phyloP scores from a whole-genome alignment of 176 grass and related monocot genomes.

The Calamus simplicifolius region DNA sequence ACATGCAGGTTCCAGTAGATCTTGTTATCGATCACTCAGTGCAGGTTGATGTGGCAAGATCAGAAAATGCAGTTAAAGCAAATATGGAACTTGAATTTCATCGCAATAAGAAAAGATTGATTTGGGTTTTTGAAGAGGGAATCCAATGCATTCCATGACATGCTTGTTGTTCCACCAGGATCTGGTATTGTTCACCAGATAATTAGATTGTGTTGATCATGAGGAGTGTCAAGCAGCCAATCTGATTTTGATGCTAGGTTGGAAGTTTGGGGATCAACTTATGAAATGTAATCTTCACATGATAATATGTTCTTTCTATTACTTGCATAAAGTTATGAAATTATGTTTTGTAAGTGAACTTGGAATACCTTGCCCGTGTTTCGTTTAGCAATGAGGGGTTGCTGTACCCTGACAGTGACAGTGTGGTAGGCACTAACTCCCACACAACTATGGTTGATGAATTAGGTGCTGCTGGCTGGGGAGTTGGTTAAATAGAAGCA shows the following conservation, averaged over 20 bases:
- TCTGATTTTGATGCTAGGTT: background rate
- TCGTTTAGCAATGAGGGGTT: conserved; percentile 57
- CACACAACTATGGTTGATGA: conserved; percentile 98
- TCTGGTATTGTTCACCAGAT: conserved; percentile 97
- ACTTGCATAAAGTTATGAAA: no score
- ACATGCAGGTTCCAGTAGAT: conserved; percentile 90
- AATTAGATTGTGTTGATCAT: conserved; percentile 2
- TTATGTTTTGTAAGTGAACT: no score
- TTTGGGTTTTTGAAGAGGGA: conserved; percentile 96
- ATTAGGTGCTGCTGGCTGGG: conserved; percentile 93
- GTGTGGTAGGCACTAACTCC: conserved; percentile 88
- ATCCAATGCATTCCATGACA: conserved; percentile 84
- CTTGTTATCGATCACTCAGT: conserved; percentile 96
- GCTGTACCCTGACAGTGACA: no score
- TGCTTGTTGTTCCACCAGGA: conserved; percentile 90
- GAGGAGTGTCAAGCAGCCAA: no score
- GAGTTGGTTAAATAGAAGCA: conserved; percentile 89
- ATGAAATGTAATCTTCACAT: no score
- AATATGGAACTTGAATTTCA: conserved; percentile 89
- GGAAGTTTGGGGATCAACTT: background rate
- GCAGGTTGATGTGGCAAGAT: conserved; percentile 94
- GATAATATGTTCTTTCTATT: background rate
- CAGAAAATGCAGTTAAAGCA: conserved; percentile 57
- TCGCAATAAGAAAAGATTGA: conserved; percentile 82
- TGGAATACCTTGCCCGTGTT: conserved; percentile 55